A percentile compares a stretch with the other conserved stretches of the same genome.
Evolutionary conservation across 257 asterid species (phyloP).

Genomic region (Solanum bukasovii): DNA sequence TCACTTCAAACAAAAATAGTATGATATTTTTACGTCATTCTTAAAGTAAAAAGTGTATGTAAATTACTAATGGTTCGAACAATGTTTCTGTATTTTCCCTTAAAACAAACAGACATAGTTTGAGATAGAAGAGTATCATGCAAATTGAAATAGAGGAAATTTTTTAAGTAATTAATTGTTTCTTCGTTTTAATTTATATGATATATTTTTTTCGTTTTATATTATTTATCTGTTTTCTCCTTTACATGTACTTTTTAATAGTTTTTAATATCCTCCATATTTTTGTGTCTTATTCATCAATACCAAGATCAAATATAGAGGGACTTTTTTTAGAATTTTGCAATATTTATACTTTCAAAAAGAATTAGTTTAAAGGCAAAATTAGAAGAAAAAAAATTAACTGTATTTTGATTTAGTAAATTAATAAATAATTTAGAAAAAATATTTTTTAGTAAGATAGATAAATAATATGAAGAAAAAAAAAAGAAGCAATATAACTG

Average conservation of each 20-base stretch:
- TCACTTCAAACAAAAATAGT: not conserved
- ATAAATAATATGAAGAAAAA: not conserved
- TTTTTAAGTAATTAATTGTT: not conserved
- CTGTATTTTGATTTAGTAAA: too few relatives aligned
- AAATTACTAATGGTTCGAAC: not conserved
- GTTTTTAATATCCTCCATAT: too few relatives aligned
- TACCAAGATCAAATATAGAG: too few relatives aligned
- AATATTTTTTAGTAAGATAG: too few relatives aligned
- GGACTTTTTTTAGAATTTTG: not conserved
- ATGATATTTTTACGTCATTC: not conserved
- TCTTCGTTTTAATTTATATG: not conserved
- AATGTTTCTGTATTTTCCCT: not conserved
- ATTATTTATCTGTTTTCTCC: not conserved
- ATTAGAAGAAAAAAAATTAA: too few relatives aligned
- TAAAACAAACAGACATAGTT: not conserved
- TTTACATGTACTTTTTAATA: not conserved
- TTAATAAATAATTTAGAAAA: too few relatives aligned
- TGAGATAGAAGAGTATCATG: not conserved
- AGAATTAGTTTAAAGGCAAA: not conserved
- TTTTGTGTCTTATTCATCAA: not conserved
- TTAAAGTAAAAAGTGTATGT: not conserved
- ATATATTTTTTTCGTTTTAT: not conserved
- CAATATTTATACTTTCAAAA: not conserved
- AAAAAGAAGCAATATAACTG: too few relatives aligned
- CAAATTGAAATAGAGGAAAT: not conserved